A percentile compares a stretch with the other conserved stretches of the same genome.
These are phyloP conservation scores for Naganishia sp. DNA, from an alignment of 1,284 basidiomycete genomes.

Conservation along the genomic window DNA sequence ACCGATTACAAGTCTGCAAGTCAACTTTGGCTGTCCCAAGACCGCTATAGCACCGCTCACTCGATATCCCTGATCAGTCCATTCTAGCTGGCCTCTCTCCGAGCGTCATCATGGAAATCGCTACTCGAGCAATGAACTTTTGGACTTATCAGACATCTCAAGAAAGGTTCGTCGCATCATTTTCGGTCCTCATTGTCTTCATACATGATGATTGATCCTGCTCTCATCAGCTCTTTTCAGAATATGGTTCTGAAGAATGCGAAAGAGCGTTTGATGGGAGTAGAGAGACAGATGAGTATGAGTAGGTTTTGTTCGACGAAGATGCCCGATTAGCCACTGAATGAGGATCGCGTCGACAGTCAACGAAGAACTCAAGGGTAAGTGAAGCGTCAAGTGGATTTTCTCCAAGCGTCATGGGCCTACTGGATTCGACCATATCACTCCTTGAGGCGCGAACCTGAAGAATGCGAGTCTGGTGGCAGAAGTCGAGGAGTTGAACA, in stretches of 20 bases:
- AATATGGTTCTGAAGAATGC: conserved; percentile 37
- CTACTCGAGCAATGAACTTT: conserved; percentile 39
- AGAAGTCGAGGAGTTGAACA: conserved; percentile 31
- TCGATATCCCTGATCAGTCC: conserved; percentile 31
- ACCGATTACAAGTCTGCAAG: conserved; percentile 41
- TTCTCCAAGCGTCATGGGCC: neutral
- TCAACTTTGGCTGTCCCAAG: neutral
- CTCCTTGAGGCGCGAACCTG: conserved; percentile 29
- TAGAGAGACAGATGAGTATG: conserved; percentile 36
- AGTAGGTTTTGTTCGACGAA: conserved; percentile 21
- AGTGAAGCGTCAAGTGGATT: neutral
- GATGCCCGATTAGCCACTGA: too few species aligned
- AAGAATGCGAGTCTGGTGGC: conserved; percentile 35
- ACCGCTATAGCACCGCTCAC: neutral
- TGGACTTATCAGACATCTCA: conserved; percentile 44
- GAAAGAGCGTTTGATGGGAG: conserved; percentile 33
- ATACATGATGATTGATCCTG: neutral
- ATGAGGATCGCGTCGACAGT: conserved; percentile 13
- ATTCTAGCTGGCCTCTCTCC: conserved; percentile 41
- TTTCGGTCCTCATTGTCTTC: too few species aligned
- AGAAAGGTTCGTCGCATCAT: conserved; percentile 35
- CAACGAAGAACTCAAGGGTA: conserved; percentile 35
- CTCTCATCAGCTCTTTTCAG: conserved; percentile 37
- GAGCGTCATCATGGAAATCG: conserved; percentile 38
- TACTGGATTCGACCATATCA: neutral